Percentiles rank a stretch among this genome's conserved stretches.
phyloP scores from a whole-genome alignment of 768 basidiomycete species.

The Suillus ampliporus region DNA sequence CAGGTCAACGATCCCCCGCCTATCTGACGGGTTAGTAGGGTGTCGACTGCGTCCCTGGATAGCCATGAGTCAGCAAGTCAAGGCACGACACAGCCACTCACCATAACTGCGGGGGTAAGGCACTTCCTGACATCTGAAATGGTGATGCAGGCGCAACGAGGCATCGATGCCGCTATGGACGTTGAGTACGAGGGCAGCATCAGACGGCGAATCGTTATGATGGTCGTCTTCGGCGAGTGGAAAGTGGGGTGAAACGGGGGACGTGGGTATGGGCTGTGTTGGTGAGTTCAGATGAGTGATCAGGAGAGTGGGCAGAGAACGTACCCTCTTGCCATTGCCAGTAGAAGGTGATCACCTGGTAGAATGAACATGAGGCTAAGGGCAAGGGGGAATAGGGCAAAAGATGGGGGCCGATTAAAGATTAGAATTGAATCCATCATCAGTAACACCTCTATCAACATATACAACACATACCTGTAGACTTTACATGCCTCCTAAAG shows the following conservation, averaged over 20 bases:
- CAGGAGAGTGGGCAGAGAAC: too few species aligned
- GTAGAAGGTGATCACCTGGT: too few species aligned
- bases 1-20: constrained; percentile 63
- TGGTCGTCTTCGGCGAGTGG: not conserved
- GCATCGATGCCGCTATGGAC: constrained; percentile 19
- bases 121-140: constrained; percentile 52
- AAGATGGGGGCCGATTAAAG: too few species aligned
- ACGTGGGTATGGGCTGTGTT: not conserved
- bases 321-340: not conserved
- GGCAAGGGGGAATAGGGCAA: too few species aligned
- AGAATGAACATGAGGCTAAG: too few species aligned
- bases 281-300: not conserved
- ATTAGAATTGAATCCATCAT: too few species aligned
- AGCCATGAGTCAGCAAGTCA: not conserved
- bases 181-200: constrained; percentile 33
- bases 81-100: constrained; percentile 43
- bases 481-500: too few species aligned
- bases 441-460: too few species aligned
- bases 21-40: constrained; percentile 55
- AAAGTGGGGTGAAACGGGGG: not conserved
- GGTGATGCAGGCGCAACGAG: constrained; percentile 58
- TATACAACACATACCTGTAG: too few species aligned
- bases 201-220: not conserved
- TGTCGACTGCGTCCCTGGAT: constrained; percentile 73
- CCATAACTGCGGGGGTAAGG: constrained; percentile 78